A percentile compares a stretch with the other conserved stretches of the same genome.
phyloP scores from a whole-genome alignment of 1,284 basidiomycete species.

The Ustilago esculenta region DNA sequence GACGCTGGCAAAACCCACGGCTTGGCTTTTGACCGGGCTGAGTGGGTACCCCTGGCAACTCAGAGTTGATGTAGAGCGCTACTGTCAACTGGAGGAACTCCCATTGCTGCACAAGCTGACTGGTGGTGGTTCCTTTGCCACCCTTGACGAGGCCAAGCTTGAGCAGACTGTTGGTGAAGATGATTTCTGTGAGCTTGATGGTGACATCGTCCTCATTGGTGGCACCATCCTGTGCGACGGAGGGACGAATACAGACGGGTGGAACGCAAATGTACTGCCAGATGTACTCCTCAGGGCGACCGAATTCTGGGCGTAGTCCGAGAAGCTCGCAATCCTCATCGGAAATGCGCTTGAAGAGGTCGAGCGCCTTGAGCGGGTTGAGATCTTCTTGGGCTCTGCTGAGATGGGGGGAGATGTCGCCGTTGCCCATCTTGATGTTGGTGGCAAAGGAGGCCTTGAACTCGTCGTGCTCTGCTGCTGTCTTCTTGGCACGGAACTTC shows the following conservation, averaged over 20 bases:
- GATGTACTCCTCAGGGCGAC: constrained; percentile 95
- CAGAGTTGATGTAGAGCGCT: constrained; percentile 98
- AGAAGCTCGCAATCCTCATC: constrained; percentile 95
- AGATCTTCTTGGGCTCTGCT: constrained; percentile 93
- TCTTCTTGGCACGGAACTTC: constrained; percentile 95
- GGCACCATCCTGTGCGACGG: constrained; percentile 86
- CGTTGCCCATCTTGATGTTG: constrained; percentile 82
- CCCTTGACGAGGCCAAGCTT: constrained; percentile 84
- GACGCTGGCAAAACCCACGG: constrained; percentile 90
- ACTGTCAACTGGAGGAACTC: constrained; percentile 94
- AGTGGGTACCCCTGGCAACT: constrained; percentile 78
- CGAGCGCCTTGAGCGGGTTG: constrained; percentile 91
- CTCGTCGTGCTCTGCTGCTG: constrained; percentile 84
- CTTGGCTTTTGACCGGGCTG: constrained; percentile 64
- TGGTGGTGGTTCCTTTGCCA: constrained; percentile 64
- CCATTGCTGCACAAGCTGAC: constrained; percentile 81
- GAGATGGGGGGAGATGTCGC: constrained; percentile 84
- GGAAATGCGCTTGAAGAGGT: constrained; percentile 91
- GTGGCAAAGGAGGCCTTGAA: constrained; percentile 86
- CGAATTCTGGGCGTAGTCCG: constrained; percentile 86
- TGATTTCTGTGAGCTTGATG: constrained; percentile 96
- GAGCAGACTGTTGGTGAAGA: constrained; percentile 92
- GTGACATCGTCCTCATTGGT: constrained; percentile 96
- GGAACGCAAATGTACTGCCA: constrained; percentile 99
- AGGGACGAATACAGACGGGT: constrained; percentile 95